These are phyloP conservation scores for Aspergillus sp. DNA, from an alignment of 2,329 filamentous ascomycete species.

Conservation along the genomic window DNA sequence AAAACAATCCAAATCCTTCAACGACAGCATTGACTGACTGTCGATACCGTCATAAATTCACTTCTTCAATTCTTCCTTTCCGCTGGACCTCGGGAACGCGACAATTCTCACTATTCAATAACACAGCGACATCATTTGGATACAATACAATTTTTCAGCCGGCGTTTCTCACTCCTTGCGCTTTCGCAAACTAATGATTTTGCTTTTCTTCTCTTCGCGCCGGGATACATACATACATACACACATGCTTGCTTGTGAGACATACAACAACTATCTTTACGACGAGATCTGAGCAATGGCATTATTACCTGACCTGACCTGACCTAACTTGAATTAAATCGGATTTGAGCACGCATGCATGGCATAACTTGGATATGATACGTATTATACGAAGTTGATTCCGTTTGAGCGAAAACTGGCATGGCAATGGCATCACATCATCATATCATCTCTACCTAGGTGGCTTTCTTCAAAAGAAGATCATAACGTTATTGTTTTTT, in stretches of 20 bases:
- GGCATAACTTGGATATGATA: constrained; percentile 9
- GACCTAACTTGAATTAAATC: constrained; percentile 1
- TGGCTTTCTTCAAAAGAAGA: background rate
- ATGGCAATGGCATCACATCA: constrained; percentile 3
- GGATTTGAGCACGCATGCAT: constrained; percentile 5
- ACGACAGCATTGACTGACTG: constrained; percentile 33
- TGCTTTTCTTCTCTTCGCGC: background rate
- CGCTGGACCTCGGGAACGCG: constrained; percentile 9
- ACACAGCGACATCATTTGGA: constrained; percentile 25
- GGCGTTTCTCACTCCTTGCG: constrained; percentile 16
- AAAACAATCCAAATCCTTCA: constrained; percentile 27
- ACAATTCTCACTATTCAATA: constrained; percentile 16
- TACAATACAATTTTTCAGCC: constrained; percentile 17
- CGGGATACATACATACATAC: background rate
- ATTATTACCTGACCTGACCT: constrained; percentile 1
- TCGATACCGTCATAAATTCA: constrained; percentile 1
- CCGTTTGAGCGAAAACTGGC: constrained; percentile 3
- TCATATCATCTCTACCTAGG: background rate
- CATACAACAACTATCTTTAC: constrained; percentile 5
- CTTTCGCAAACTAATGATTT: background rate
- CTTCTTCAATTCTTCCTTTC: background rate
- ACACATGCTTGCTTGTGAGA: background rate
- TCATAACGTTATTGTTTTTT: background rate
- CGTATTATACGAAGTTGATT: constrained; percentile 9
- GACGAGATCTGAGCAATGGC: constrained; percentile 9